phyloP scores from a whole-genome alignment of 202 grass and related monocot species.

The Bolboschoenoplectus hybrid region DNA sequence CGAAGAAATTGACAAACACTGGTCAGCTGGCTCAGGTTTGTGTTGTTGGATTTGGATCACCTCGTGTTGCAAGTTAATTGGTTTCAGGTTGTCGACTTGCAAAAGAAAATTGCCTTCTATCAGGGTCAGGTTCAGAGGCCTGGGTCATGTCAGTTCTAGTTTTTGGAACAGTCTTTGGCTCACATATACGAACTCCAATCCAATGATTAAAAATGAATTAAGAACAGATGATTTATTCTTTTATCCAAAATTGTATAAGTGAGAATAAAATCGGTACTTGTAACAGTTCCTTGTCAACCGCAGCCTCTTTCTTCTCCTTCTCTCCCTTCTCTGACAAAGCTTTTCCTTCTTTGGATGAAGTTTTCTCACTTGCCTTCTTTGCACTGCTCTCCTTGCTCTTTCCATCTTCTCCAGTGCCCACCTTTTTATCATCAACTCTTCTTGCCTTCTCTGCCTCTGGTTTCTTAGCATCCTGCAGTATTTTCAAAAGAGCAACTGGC shows the following conservation, averaged over 20 bases:
- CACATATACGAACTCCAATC: background rate
- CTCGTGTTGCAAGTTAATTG: background rate
- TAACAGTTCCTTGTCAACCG: slow-evolving; percentile 83
- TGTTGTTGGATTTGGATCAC: background rate
- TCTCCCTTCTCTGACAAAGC: slow-evolving; percentile 45
- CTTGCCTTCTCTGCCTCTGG: slow-evolving; percentile 43
- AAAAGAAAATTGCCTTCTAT: background rate
- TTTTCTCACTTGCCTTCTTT: slow-evolving; percentile 46
- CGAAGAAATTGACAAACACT: no score
- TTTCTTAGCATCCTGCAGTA: slow-evolving; percentile 54
- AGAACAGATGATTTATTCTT: slow-evolving; percentile 5
- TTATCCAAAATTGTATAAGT: slow-evolving; percentile 6
- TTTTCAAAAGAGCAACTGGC: slow-evolving; percentile 28
- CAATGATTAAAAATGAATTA: background rate
- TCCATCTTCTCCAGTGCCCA: slow-evolving; percentile 33
- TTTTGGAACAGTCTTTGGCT: background rate
- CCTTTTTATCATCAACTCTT: slow-evolving; percentile 48
- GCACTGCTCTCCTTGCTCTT: slow-evolving; percentile 41
- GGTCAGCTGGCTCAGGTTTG: background rate
- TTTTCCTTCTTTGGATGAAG: slow-evolving; percentile 42
- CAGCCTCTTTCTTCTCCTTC: slow-evolving; percentile 53
- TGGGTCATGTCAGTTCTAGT: background rate
- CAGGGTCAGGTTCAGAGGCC: background rate
- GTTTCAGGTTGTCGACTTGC: background rate
- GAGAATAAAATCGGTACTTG: slow-evolving; percentile 55